Base-by-base conservation (phyloP, 2,329 filamentous ascomycete genomes). In the Coleophoma cylindrospora region DNA sequence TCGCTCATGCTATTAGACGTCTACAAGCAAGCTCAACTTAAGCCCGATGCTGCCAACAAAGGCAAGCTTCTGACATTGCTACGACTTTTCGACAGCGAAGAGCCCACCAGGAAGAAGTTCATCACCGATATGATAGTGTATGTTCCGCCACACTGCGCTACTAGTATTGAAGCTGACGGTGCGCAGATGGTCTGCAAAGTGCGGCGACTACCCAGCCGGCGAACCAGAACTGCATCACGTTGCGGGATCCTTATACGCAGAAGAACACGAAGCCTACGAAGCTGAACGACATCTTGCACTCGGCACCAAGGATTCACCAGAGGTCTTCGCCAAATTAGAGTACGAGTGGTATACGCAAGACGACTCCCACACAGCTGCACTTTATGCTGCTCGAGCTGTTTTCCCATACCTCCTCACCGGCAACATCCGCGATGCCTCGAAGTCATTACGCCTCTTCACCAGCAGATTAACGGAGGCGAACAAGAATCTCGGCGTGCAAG, bases 211-310 rank as follows among this genome's bases (percentile, higher is more conserved):
- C 66, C 91, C 94, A 44, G 87, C 90, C 46, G 94, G 94, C 53
- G 94, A 99, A 64, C 87, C 92, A 3, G 94, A 97, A 63, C 75
- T 99, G 50, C 94, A 99, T 70, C 91, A 97, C 70, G 91, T 95
- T 40, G 85, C 86, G 34, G 94, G 94, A 46, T 84, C 83, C 33
- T 74, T 96, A 40, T 96, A 90, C 67, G 92, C 91, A n/a, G 87
- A 95, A 64, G 92, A 96, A 61, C 87, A 91, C 68, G 90, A 96
- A 54, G 81, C 86, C 22, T 95, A 96, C 74, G 91, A 96, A 52
- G 94, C 95, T 13, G 95, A 99, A 70, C 81, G 84, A 60, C 94
- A 99, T 69, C 77, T 99, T 49, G 70, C 91, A 45, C 77, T 96
- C 37, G 95, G 94, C 53, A 97, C 91, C 10, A 87, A 87, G 60